Evolutionary conservation across 441 rosid species (phyloP), one percentile per base, ranked within the genome.

Genomic region (Hura crepitans): DNA sequence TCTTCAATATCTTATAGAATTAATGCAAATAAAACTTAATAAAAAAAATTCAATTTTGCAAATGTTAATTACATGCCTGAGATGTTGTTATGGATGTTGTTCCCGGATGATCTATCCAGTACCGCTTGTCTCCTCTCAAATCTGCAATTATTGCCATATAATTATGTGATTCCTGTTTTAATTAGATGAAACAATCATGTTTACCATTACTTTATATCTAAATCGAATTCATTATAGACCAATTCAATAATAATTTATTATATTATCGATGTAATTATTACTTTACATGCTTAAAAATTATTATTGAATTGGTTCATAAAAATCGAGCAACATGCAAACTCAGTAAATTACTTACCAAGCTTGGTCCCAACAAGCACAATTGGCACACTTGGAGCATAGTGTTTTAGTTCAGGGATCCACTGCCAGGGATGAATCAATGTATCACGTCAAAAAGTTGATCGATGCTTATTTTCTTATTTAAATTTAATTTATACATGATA

Each of bases 321-420:
- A n/a, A n/a, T n/a, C n/a, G n/a, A n/a, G n/a, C n/a, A n/a, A n/a
- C n/a, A n/a, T n/a, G n/a, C n/a, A n/a, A n/a, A n/a, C n/a, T n/a
- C n/a, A n/a, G n/a, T 23, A 51, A 31, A 25, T 62, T 50, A 45
- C 49, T 77, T 78, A 90, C 98, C 98, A 65, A 86, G 79, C 78
- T 91, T 93, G 77, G 98, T 93, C 69, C 98, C 97, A 7, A 91
- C 93, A 66, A 93, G 97, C 65, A 93, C 82, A 65, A 93, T 80
- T 28, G 98, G 98, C 55, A 89, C 91, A 56, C 69, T 84, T 50
- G 97, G 98, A 53, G 97, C 91, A 71, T 85, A 89, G 75, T 93
- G 97, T 81, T 83, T 90, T 37, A 93, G 85, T 87, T 93, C 98
- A 57, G 94, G 88, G 28, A 91, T 82, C 98, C 97, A 93, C 98